phyloP scores from a whole-genome alignment of 371 early-diverging fungal species.

The Mycotypha africana region DNA sequence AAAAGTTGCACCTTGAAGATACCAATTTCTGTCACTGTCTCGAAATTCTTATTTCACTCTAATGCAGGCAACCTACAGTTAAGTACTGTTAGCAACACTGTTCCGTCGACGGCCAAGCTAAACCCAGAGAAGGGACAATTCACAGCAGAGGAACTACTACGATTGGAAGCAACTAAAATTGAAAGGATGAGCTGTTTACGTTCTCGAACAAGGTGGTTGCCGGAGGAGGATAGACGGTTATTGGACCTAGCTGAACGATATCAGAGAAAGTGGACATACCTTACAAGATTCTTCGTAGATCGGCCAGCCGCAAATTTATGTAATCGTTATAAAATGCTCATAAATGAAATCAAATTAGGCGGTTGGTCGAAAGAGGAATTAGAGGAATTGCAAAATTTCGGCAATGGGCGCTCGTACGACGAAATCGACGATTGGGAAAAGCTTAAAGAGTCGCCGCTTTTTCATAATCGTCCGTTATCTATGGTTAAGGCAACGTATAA shows the following conservation, averaged over 20 bases:
- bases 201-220: constrained; percentile 18
- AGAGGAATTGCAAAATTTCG: constrained; percentile 5
- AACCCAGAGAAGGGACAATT: too few species aligned
- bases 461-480: constrained; percentile 10
- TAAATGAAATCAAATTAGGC: constrained; percentile 7
- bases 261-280: constrained; percentile 14
- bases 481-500: constrained; percentile 21
- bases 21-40: too few species aligned
- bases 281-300: constrained; percentile 16
- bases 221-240: constrained; percentile 22
- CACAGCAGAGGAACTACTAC: constrained; percentile 6
- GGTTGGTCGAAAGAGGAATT: constrained; percentile 31
- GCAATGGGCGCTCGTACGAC: constrained; percentile 1
- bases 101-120: too few species aligned
- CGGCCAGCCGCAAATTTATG: constrained; percentile 9
- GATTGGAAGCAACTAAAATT: constrained; percentile 1
- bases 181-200: constrained; percentile 2
- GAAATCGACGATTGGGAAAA: constrained; percentile 19
- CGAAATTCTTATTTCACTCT: too few species aligned
- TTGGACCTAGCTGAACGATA: not conserved
- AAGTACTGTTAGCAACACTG: too few species aligned
- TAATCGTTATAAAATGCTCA: constrained; percentile 17
- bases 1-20: too few species aligned
- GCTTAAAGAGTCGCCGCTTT: constrained; percentile 16
- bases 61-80: too few species aligned